Evolutionary conservation across 202 grass and related monocot species (phyloP), one percentile per base, ranked within the genome.

Genomic region (Saccharum hybrid): DNA sequence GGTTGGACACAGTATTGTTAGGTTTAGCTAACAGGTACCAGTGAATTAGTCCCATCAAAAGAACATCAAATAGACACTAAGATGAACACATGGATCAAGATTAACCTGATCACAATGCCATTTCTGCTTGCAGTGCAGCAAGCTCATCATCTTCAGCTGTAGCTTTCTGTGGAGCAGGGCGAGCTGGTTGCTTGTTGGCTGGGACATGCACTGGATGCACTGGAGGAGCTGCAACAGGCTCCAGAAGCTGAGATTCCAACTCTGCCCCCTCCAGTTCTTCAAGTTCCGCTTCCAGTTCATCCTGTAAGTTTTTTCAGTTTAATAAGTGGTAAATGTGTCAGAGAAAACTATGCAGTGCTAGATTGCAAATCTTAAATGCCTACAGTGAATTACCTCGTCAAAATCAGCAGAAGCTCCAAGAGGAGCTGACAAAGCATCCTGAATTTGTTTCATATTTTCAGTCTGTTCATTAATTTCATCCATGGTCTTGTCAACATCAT

Each of bases 381-480:
- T 16, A 78, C 51, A 65, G 48, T 13, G 26, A 19, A 12, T 56
- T 79, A 94, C 90, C 84, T 94, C 92, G 0, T 94, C 92, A 46
- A 92, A 94, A 86, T 94, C 92, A 83, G 92, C 92, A 81, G 82
- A 76, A 31, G 82, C 87, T 84, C 92, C 92, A 63, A 94, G 75
- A 81, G 92, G 92, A 69, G 92, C 79, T 51, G 92, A 91, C 71
- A 94, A 86, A 86, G 92, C 89, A 86, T 94, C 92, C 61, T 94
- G 92, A 80, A 94, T 94, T 82, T 94, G 92, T 92, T 94, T 94
- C 92, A 94, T 94, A 81, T 94, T 94, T 71, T 94, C 92, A 8
- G 92, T 92, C 46, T 92, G 90, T 42, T 94, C 92, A 3, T 94
- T 94, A 74, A 94, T 94, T 91, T 94, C 90, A 26, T 90, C 92